Evolutionary conservation across 2,329 filamentous ascomycete species (phyloP), one percentile per base, ranked within the genome.

Genomic region (Huntiella savannae): DNA sequence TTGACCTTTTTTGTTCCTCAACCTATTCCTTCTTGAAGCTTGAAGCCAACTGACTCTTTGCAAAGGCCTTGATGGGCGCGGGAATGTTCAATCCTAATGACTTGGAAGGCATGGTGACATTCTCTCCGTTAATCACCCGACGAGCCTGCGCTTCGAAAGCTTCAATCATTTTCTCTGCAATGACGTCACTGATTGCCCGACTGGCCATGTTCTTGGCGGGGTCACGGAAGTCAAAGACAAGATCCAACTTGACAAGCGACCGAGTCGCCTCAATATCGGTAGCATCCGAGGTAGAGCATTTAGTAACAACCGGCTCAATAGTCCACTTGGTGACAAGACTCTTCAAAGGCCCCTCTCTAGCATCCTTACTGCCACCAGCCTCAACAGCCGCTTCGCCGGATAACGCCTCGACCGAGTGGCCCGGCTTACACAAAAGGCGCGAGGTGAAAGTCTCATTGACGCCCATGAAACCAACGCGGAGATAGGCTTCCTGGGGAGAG

Each of bases 141-240:
- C 66, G 67, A 4, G 91, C 86, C 56, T 82, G 71, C 61, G 75
- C 73, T 65, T 95, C 87, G 65, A 98, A 98, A 1, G 91, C 88
- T 60, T 83, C 78, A 53, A 96, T 82, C 86, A 98, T 94, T 52
- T 82, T 69, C 3, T 76, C 77, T 1, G 85, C 88, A 52, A 95
- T 77, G 62, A 83, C 85, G 32, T 84, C 80, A 53, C 85, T 84
- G 17, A 91, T 78, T 33, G 82, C 79, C 34, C 77, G 71, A 59
- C 87, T 91, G 57, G 95, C 67, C 15, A 82, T 76, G 37, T 77
- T 79, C 63, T 95, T 92, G 48, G 94, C 60, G n/a, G 87, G 84
- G 62, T 87, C 96, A 54, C 75, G 70, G 59, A 98, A 95, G 60
- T 79, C 75, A 59, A 87, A 95, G 52, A 78, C 73, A 54, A 98